Base-by-base conservation (phyloP, 495 filamentous ascomycete genomes). In the Trypethelium eluteriae region DNA sequence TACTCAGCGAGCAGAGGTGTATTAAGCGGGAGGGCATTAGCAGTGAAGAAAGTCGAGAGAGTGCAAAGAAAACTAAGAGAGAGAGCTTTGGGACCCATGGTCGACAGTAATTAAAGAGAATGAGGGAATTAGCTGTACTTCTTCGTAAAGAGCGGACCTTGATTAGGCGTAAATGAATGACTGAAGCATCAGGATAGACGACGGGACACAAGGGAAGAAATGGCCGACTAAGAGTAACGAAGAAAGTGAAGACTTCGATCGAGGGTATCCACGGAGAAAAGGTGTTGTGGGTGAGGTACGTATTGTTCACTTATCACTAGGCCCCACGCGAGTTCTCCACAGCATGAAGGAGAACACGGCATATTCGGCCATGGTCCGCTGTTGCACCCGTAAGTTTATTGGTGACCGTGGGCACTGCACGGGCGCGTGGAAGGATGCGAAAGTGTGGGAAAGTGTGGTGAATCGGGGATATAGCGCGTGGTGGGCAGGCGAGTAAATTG, bases 11-110 rank as follows among this genome's bases (percentile, higher is more conserved):
- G 66, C 10, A 72, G 61, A 36, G 70, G 70, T 9, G 65, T 44
- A 53, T 72, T 72, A 36, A 72, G 68, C 9, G 70, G 68, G 14
- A 68, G 59, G 1, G 70, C 64, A 18, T 56, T 32, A 38, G 57
- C 53, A 36, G 59, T 32, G 34, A 47, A 44, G 50, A 62, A n/a
- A 62, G 41, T 63, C 34, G n/a, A 44, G 38, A 68, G 34, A 35
- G 62, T 63, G 44, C 38, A 5, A 53, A 63, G 62, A 44, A 62
- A 63, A 32, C 7, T 6, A 36, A 59, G 25, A 36, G 36, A 59
- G 32, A 3, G 10, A 36, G 36, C 18, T 59, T 34, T 59, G 32
- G 32, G 14, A 59, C 7, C 53, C 53, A 59, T 59, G 53, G 32
- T 36, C 3, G 53, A 7, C 18, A 36, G 36, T 59, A 35, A 59